A percentile compares a stretch with the other conserved stretches of the same genome.
Conservation (phyloP, 2,329 filamentous ascomycete genomes). For the Aspergillus neotritici region DNA sequence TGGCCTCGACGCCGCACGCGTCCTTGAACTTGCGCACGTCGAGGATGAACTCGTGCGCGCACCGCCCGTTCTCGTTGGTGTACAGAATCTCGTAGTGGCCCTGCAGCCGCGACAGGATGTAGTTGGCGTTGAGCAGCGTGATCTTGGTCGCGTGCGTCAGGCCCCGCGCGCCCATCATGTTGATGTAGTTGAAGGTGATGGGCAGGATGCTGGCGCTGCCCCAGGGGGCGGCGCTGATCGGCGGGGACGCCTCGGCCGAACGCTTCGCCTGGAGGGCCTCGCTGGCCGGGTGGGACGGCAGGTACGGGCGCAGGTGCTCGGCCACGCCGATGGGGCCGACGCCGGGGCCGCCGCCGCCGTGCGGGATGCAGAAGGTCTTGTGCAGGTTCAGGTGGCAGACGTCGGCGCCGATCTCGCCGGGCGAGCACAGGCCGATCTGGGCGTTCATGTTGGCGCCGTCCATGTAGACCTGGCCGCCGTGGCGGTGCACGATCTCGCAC, state of each 20-base stretch:
- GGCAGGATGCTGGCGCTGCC: slow-evolving; percentile 88
- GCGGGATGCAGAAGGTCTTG: slow-evolving; percentile 98
- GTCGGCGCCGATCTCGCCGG: slow-evolving; percentile 90
- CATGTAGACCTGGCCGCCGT: slow-evolving; percentile 96
- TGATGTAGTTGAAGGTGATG: slow-evolving; percentile 93
- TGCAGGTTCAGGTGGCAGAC: slow-evolving; percentile 96
- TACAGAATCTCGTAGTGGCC: slow-evolving; percentile 89
- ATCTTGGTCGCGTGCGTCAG: slow-evolving; percentile 86
- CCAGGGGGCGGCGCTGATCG: slow-evolving; percentile 73
- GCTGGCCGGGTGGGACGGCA: slow-evolving; percentile 65
- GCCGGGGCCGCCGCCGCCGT: slow-evolving; percentile 88
- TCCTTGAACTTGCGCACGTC: slow-evolving; percentile 82
- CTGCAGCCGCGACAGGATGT: slow-evolving; percentile 81
- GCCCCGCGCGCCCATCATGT: slow-evolving; percentile 80
- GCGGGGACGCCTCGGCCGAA: slow-evolving; percentile 51
- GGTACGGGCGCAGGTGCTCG: slow-evolving; percentile 66
- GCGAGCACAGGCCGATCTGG: slow-evolving; percentile 90
- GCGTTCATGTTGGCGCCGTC: slow-evolving; percentile 98
- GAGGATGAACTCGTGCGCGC: slow-evolving; percentile 95
- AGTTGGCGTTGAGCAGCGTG: slow-evolving; percentile 94
- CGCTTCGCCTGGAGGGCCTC: slow-evolving; percentile 41
- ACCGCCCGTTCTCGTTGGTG: slow-evolving; percentile 80
- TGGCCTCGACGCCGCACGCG: slow-evolving; percentile 76
- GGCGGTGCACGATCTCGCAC: slow-evolving; percentile 75
- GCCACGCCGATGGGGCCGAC: slow-evolving; percentile 93